Evolutionary conservation across 805 yeast species (phyloP).

Genomic region (Yamadazyma sp.): DNA sequence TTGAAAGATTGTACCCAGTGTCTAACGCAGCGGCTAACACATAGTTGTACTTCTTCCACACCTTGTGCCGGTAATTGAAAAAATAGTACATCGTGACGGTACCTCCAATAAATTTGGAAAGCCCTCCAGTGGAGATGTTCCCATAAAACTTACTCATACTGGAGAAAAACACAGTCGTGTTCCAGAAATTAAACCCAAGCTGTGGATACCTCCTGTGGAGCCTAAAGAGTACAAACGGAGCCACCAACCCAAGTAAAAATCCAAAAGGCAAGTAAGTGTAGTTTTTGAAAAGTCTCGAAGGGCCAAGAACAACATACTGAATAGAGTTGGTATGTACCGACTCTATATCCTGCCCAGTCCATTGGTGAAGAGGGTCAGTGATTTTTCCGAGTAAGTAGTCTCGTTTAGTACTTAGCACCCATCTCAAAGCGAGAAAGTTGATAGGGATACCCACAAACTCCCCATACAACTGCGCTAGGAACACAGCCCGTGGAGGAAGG

Average conservation of each 20-base stretch:
- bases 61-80: conserved; percentile 34
- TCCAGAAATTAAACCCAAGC: conserved; percentile 37
- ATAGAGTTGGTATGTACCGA: conserved; percentile 49
- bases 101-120: conserved; percentile 49
- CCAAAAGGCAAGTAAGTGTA: conserved; percentile 47
- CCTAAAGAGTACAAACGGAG: conserved; percentile 34
- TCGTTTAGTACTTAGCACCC: conserved; percentile 45
- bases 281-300: conserved; percentile 41
- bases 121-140: conserved; percentile 48
- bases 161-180: conserved; percentile 50
- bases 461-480: conserved; percentile 52
- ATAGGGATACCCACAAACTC: conserved; percentile 54
- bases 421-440: conserved; percentile 48
- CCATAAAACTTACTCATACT: conserved; percentile 50
- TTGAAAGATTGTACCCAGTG: conserved; percentile 48
- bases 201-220: conserved; percentile 29
- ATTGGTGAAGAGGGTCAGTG: conserved; percentile 48
- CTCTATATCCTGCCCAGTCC: conserved; percentile 49
- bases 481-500: conserved; percentile 51
- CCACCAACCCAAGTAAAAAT: conserved; percentile 38
- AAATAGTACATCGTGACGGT: conserved; percentile 48
- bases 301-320: conserved; percentile 52
- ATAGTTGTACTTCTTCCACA: conserved; percentile 48
- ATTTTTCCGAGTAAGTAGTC: conserved; percentile 34
- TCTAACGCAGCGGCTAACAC: conserved; percentile 53